Evolutionary conservation across 1,284 basidiomycete species (phyloP), one percentile per base, ranked within the genome.

Genomic region (Leccinum brunneo-olivaceum): DNA sequence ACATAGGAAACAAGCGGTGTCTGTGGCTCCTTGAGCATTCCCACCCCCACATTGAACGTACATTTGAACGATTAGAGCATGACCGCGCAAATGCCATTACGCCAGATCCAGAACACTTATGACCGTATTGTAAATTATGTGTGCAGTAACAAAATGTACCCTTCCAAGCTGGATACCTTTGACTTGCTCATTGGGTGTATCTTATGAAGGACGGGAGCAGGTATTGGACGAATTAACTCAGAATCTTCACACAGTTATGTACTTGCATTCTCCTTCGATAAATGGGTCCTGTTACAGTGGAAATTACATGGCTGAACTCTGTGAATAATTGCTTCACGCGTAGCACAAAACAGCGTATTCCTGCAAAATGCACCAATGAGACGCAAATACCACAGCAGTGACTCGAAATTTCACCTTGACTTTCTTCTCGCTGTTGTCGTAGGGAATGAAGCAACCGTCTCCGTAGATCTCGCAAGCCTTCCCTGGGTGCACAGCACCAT

Each of bases 401-500:
- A 32, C 25, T 30, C 18, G 11, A 34, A 32, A 19, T 15, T 21
- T 52, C 30, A 61, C 61, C 60, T 64, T 62, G 0, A 63, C 52
- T 48, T 65, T 62, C 55, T 63, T 62, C 50, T 63, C 61, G 15
- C 24, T 51, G 15, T 44, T 11, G 32, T 54, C 58, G 19, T 62
- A 64, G 10, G 64, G 54, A 34, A 63, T 61, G 49, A 55, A 66
- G 34, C 62, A 65, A 69, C 77, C 76, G 42, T 77, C 70, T 40
- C 80, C 70, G 43, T 71, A 62, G 18, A 20, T 65, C 52, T 71
- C 66, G 53, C 75, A 74, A 24, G 70, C 71, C 63, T 86, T 87
- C 9, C 84, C 84, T 7, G 84, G 80, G 53, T 79, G 71, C 28
- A 73, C 64, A 5, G 69, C 70, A 19, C 63, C 68, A 16, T 76